Evolutionary conservation across 495 filamentous ascomycete species (phyloP), one percentile per base, ranked within the genome.

Genomic region (Aspergillus conjunctus): DNA sequence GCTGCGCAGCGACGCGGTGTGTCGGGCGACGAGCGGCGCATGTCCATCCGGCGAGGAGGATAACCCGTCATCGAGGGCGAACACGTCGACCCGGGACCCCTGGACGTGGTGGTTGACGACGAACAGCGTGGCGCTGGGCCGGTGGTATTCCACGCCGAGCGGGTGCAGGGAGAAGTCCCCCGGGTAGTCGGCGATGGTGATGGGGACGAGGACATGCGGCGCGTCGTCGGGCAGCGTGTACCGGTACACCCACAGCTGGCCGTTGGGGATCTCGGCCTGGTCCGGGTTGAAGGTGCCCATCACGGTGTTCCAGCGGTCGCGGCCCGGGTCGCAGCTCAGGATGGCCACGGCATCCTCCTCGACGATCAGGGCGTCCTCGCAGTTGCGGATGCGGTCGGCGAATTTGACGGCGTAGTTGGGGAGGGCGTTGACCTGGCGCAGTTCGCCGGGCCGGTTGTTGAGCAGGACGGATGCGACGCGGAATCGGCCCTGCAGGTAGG

Each of bases 291-390:
- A 68, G 9, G 66, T 72, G 55, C 77, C 77, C 77, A 82, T 79
- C 15, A 81, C 79, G 6, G 80, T 79, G 63, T 82, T 81, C 72
- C 72, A 81, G 15, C 49, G 64, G 60, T 81, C 79, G 11, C 79
- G 63, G 14, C 76, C 76, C 0, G 72, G 60, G 37, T 80, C 77
- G 54, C 77, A 80, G 52, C 65, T 71, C 2, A 80, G 63, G 45
- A 80, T 69, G 37, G 76, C 77, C 0, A 77, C 12, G 10, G 68
- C 74, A 21, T 64, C 56, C 2, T 66, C 69, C 48, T 73, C 71
- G 18, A 72, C 65, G 21, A 82, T 46, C 12, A 79, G 22, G 1
- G 57, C 74, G 73, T 82, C 78, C 57, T 82, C 79, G 51, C 79
- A 82, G 65, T 73, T 80, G 33, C 74, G 72, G 43, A 81, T 57